A percentile compares a stretch with the other conserved stretches of the same genome.
These are phyloP conservation scores for Porogramme epimiltina DNA, from an alignment of 1,284 basidiomycete genomes.

Conservation along the genomic window DNA sequence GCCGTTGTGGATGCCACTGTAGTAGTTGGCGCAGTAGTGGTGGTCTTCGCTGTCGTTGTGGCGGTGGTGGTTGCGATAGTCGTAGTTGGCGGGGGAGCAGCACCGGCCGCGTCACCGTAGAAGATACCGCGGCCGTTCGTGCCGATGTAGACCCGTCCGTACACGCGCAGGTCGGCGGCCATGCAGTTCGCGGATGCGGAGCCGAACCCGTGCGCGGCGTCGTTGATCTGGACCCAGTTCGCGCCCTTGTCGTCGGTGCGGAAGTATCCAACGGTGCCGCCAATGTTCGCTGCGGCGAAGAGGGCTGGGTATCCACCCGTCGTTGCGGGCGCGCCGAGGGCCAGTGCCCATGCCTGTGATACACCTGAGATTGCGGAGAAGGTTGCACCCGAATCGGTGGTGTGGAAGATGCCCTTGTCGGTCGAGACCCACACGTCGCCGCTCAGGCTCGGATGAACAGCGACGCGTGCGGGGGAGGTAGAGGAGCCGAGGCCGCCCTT, in stretches of 20 bases:
- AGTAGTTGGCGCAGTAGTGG: constrained; percentile 25
- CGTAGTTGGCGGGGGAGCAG: constrained; percentile 39
- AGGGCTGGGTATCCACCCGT: constrained; percentile 55
- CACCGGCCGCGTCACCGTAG: constrained; percentile 50
- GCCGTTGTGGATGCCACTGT: constrained; percentile 8
- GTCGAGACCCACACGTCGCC: constrained; percentile 66
- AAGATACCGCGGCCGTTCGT: constrained; percentile 69
- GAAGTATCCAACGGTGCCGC: constrained; percentile 52
- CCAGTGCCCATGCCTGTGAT: constrained; percentile 57
- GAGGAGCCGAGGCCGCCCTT: constrained; percentile 50
- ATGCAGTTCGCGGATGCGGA: constrained; percentile 48
- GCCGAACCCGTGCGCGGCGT: constrained; percentile 62
- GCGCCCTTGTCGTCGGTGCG: constrained; percentile 59
- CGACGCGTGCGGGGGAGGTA: constrained; percentile 49
- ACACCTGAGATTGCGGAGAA: constrained; percentile 52
- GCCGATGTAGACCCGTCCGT: constrained; percentile 63
- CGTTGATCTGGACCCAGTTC: constrained; percentile 65
- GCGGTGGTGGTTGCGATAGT: constrained; percentile 23
- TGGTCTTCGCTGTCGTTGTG: constrained; percentile 14
- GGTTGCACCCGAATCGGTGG: constrained; percentile 51
- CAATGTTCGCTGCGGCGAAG: constrained; percentile 56
- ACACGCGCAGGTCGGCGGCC: constrained; percentile 54
- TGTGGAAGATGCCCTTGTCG: constrained; percentile 62
- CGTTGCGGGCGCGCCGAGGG: constrained; percentile 54
- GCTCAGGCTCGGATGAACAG: constrained; percentile 51